Evolutionary conservation across 805 yeast genomes (phyloP).

Genomic region (Candida fluviatilis): DNA sequence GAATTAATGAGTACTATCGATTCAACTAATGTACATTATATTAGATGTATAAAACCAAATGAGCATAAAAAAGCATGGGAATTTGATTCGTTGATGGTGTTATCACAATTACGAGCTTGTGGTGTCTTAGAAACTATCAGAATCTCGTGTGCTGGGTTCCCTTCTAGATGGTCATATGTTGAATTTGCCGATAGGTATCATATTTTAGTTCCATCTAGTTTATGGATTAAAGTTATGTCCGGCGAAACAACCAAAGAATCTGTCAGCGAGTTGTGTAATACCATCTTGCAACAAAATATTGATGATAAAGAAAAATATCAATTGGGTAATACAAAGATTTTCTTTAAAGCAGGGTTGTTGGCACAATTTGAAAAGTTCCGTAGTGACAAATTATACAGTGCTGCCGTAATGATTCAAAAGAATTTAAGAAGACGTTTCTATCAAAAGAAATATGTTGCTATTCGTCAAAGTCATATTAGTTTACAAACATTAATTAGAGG

Average conservation of each 20-base stretch:
- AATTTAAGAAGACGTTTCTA: slow-evolving; percentile 61
- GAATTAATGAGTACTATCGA: slow-evolving; percentile 91
- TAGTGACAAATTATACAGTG: slow-evolving; percentile 66
- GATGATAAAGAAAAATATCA: slow-evolving; percentile 71
- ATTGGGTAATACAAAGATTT: slow-evolving; percentile 88
- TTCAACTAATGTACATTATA: slow-evolving; percentile 93
- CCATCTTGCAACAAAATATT: slow-evolving; percentile 61
- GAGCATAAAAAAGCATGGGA: slow-evolving; percentile 94
- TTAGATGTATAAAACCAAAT: slow-evolving; percentile 96
- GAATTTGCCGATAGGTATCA: slow-evolving; percentile 91
- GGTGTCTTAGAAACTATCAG: slow-evolving; percentile 97
- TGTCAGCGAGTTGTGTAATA: slow-evolving; percentile 61
- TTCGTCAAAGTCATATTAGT: slow-evolving; percentile 47
- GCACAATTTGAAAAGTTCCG: slow-evolving; percentile 86
- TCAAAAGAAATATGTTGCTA: slow-evolving; percentile 57
- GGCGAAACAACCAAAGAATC: slow-evolving; percentile 48
- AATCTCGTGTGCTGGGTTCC: slow-evolving; percentile 97
- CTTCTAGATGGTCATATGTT: slow-evolving; percentile 90
- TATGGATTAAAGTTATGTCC: slow-evolving; percentile 60
- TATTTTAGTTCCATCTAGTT: slow-evolving; percentile 67
- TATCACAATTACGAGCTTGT: slow-evolving; percentile 94
- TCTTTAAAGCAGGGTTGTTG: slow-evolving; percentile 94
- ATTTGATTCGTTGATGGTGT: slow-evolving; percentile 91
- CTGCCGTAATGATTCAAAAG: slow-evolving; percentile 86
- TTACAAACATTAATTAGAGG: slow-evolving; percentile 69